Evolutionary conservation across 169 alveolate species (phyloP).

Genomic region (Cryptosporidium ubiquitum): DNA sequence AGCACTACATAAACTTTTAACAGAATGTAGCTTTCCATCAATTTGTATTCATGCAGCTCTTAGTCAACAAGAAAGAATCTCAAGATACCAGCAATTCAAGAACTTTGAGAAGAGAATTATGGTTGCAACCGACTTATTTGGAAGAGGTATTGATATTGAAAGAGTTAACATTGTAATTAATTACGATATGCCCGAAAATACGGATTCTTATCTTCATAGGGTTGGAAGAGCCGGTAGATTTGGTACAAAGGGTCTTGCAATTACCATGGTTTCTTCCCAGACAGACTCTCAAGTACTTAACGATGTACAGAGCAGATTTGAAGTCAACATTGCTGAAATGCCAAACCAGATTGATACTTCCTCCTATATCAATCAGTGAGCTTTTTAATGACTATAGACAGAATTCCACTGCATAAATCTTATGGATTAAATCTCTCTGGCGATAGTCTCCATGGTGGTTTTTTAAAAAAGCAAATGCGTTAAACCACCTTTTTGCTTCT

Average conservation of each 20-base stretch:
- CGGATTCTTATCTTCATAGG: constrained; percentile 89
- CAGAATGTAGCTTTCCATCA: constrained; percentile 99
- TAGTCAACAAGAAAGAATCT: constrained; percentile 90
- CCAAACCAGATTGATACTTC: constrained; percentile 94
- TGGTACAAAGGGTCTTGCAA: constrained; percentile 99
- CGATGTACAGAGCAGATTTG: constrained; percentile 97
- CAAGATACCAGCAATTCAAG: constrained; percentile 95
- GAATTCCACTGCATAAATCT: not conserved
- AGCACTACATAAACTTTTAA: constrained; percentile 93
- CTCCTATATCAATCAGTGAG: constrained; percentile 84
- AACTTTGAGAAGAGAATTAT: constrained; percentile 97
- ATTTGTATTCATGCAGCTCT: constrained; percentile 97
- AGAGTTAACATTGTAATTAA: constrained; percentile 99
- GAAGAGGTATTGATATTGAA: constrained; percentile 99
- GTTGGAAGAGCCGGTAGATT: constrained; percentile 99
- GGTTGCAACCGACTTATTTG: constrained; percentile 99
- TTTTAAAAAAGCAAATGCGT: no score
- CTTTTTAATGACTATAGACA: not conserved
- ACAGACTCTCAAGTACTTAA: constrained; percentile 95
- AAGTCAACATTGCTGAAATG: constrained; percentile 96
- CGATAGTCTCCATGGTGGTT: not conserved
- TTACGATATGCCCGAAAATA: constrained; percentile 96
- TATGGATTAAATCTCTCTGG: not conserved
- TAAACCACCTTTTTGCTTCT: not conserved
- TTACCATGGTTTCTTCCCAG: constrained; percentile 94